Evolutionary conservation across 2,329 filamentous ascomycete species (phyloP).

Genomic region (Parastagonospora nodorum): DNA sequence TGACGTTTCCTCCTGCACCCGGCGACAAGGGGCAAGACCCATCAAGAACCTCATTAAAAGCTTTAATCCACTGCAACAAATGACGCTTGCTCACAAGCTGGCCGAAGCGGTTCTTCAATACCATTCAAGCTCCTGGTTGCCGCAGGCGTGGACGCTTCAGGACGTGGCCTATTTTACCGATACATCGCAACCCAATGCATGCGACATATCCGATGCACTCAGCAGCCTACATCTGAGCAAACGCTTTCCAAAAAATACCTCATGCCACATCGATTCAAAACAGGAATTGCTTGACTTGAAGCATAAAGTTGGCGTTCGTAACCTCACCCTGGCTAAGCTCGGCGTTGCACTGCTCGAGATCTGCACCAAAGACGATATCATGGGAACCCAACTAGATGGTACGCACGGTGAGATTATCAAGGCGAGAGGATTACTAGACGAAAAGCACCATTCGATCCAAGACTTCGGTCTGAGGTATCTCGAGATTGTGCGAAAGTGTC

Average conservation of each 20-base stretch:
- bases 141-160: slow-evolving; percentile 13
- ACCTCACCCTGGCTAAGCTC: slow-evolving; percentile 15
- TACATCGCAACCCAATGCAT: not conserved
- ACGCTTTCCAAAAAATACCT: not conserved
- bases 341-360: slow-evolving; percentile 17
- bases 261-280: not conserved
- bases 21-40: too few relatives aligned
- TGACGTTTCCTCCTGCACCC: too few relatives aligned
- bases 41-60: too few relatives aligned
- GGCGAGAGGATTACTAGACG: slow-evolving; percentile 4
- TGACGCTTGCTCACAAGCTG: slow-evolving; percentile 10
- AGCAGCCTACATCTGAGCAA: slow-evolving; percentile 10
- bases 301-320: slow-evolving; percentile 10
- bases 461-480: slow-evolving; percentile 5
- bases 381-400: not conserved
- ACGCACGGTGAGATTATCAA: slow-evolving; percentile 3
- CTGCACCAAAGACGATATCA: slow-evolving; percentile 4
- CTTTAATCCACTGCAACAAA: too few relatives aligned
- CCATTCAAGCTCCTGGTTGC: slow-evolving; percentile 17
- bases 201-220: slow-evolving; percentile 2
- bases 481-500: slow-evolving; percentile 7
- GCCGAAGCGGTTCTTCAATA: slow-evolving; percentile 14
- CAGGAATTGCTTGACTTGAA: not conserved
- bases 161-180: slow-evolving; percentile 16
- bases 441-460: not conserved